A percentile compares a stretch with the other conserved stretches of the same genome.
Evolutionary conservation across 163 green algal genomes (phyloP).

Genomic region (Volvox carteri): DNA sequence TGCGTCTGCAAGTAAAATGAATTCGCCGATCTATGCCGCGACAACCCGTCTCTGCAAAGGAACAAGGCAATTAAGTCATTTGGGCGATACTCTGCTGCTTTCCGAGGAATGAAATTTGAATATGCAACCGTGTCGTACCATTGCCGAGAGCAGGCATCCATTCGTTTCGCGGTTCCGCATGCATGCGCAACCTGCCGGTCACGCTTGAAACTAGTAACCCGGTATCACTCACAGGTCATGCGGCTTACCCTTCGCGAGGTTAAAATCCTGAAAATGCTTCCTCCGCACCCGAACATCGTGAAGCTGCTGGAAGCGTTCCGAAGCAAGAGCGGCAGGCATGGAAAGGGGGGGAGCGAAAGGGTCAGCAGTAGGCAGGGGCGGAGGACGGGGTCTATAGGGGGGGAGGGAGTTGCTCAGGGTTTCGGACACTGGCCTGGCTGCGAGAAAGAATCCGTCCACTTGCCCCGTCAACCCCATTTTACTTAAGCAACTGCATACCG

Average conservation of each 20-base stretch:
- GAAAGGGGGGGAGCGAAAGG: background rate
- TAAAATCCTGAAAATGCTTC: conserved; percentile 17
- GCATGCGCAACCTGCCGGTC: background rate
- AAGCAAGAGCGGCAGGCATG: conserved; percentile 45
- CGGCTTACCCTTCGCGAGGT: conserved; percentile 24
- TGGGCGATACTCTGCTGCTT: no score
- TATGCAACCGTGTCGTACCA: background rate
- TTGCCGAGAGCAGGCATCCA: background rate
- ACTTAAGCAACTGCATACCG: no score
- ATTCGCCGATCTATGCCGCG: no score
- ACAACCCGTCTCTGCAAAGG: no score
- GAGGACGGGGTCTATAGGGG: no score
- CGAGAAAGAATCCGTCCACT: no score
- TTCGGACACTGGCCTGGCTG: no score
- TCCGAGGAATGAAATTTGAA: background rate
- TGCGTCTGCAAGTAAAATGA: no score
- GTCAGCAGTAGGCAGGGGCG: no score
- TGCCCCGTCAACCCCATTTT: no score
- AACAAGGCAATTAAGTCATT: no score
- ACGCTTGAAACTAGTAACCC: background rate
- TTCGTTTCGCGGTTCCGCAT: background rate
- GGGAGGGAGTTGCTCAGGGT: no score
- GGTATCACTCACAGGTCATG: conserved; percentile 31
- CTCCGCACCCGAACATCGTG: conserved; percentile 30
- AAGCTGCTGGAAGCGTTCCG: conserved; percentile 35